These are phyloP conservation scores for Russula vinacea DNA, from an alignment of 768 basidiomycete species.

Conservation along the genomic window DNA sequence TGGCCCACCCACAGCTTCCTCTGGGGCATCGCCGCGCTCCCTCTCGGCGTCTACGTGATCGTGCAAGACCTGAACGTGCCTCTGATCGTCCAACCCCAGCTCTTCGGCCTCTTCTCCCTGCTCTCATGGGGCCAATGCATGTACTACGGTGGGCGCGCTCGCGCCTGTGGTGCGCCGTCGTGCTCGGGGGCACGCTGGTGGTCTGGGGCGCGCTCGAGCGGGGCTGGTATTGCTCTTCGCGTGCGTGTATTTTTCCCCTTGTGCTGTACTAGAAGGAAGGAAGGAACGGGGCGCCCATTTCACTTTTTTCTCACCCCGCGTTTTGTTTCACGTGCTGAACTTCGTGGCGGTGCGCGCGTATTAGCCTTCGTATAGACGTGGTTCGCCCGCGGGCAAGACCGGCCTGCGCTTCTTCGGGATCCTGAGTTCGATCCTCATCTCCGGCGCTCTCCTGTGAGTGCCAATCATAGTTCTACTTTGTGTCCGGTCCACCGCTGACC, in stretches of 20 bases:
- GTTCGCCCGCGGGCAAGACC: conserved; percentile 36
- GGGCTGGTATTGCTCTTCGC: conserved; percentile 56
- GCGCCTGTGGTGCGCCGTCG: conserved; percentile 34
- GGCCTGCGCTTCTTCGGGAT: conserved; percentile 57
- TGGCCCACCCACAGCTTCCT: conserved; percentile 48
- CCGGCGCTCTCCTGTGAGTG: conserved; percentile 46
- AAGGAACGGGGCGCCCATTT: too few species aligned
- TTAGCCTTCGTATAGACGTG: conserved; percentile 41
- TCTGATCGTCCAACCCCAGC: conserved; percentile 63
- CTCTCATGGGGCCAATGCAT: conserved; percentile 72
- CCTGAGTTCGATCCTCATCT: conserved; percentile 54
- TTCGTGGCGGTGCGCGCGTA: too few species aligned
- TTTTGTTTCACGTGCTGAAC: neutral
- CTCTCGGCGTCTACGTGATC: conserved; percentile 67
- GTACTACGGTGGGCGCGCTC: conserved; percentile 56
- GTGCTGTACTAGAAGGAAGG: too few species aligned
- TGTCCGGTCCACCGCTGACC: too few species aligned
- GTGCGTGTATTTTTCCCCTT: conserved; percentile 36
- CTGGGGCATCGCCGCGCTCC: conserved; percentile 58
- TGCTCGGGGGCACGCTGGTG: conserved; percentile 42
- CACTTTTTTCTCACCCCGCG: too few species aligned
- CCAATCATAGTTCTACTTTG: too few species aligned
- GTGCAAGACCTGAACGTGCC: conserved; percentile 67
- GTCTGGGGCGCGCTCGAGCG: conserved; percentile 56
- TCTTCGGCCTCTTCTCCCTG: conserved; percentile 58